Percentiles rank a stretch among this genome's conserved stretches.
Conservation (phyloP, 1,284 basidiomycete species). For the Porodaedalea pini region DNA sequence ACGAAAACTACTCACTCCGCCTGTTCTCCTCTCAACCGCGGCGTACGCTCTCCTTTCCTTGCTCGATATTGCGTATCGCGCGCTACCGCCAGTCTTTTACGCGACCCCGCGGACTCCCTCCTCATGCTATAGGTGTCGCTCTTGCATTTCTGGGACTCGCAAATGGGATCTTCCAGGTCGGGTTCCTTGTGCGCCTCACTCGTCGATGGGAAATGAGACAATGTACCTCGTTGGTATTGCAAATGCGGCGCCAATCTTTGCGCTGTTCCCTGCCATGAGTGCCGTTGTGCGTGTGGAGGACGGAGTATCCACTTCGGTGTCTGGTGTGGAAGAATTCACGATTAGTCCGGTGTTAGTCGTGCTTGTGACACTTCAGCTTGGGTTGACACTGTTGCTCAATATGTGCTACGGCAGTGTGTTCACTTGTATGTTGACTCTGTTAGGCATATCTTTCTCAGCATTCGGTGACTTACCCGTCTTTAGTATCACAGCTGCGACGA, state of each 20-base stretch:
- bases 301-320: background rate
- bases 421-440: constrained; percentile 22
- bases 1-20: constrained; percentile 33
- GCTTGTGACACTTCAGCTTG: constrained; percentile 9
- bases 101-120: constrained; percentile 40
- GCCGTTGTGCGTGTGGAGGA: constrained; percentile 11
- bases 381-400: constrained; percentile 14
- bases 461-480: constrained; percentile 18
- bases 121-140: constrained; percentile 39
- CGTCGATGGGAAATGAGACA: constrained; percentile 11
- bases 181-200: no score
- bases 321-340: background rate
- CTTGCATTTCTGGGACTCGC: constrained; percentile 38
- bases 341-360: background rate
- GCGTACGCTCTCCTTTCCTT: constrained; percentile 41
- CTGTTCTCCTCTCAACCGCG: constrained; percentile 37
- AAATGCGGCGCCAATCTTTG: constrained; percentile 16
- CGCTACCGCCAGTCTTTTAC: constrained; percentile 43
- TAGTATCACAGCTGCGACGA: constrained; percentile 32
- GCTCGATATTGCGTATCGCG: constrained; percentile 37
- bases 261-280: constrained; percentile 18
- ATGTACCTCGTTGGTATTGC: constrained; percentile 15
- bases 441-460: background rate
- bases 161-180: constrained; percentile 36
- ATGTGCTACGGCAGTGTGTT: constrained; percentile 28